Base-by-base conservation (phyloP, 225 moss, liverwort and hornwort genomes). In the Lunularia cruciata region DNA sequence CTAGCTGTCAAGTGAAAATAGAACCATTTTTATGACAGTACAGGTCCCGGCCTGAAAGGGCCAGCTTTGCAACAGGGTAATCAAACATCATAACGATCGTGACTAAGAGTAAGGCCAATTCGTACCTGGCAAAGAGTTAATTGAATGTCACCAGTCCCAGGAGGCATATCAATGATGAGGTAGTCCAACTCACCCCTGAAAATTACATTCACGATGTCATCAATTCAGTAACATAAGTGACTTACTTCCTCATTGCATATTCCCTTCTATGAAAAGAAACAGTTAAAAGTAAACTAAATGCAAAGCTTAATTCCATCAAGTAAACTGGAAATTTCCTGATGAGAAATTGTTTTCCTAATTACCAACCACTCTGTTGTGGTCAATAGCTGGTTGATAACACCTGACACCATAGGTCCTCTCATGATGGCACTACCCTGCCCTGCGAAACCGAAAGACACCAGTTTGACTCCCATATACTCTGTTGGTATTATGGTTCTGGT, bases 161-260 rank as follows among this genome's bases (percentile, higher is more conserved):
- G 96, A 63, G 96, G 96, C 96, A 98, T 98, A 77, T 98, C 96
- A 72, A 98, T 84, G 47, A 98, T 85, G 58, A 98, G 85, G 77
- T 98, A 98, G 77, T 98, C 96, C 83, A 98, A 85, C 84, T 98
- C 92, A 47, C 96, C 96, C 95, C 95, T 92, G 85, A 81, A 82
- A 62, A 35, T 34, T 8, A 32, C 37, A 31, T 12, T 16, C 8
- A 40, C 13, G 40, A 13, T n/a, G n/a, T n/a, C n/a, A n/a, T n/a
- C n/a, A n/a, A n/a, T n/a, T n/a, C n/a, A n/a, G n/a, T n/a, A n/a
- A n/a, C n/a, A n/a, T n/a, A n/a, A n/a, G n/a, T n/a, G n/a, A n/a
- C n/a, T n/a, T n/a, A n/a, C n/a, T n/a, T n/a, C n/a, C n/a, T n/a
- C n/a, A n/a, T n/a, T n/a, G n/a, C n/a, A n/a, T n/a, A n/a, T n/a